A percentile compares a stretch with the other conserved stretches of the same genome.
Conservation (phyloP, 2,329 filamentous ascomycete genomes). For the Penicillium sp. region DNA sequence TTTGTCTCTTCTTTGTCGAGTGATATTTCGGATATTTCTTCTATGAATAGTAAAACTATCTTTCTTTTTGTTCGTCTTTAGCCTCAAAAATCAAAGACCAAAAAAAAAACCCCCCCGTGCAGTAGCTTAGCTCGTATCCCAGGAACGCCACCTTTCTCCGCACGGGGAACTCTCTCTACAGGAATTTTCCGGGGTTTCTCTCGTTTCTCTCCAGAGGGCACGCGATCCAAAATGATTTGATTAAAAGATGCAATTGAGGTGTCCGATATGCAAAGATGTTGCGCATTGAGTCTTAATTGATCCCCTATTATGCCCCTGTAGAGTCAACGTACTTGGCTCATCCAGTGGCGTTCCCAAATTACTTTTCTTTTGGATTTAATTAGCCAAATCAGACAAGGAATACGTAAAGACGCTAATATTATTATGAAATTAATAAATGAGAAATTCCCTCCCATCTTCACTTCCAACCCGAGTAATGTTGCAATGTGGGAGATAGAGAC, state of each 20-base stretch:
- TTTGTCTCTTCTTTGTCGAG: too few relatives aligned
- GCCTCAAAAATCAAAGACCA: not conserved
- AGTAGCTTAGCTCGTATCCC: not conserved
- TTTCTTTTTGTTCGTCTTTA: not conserved
- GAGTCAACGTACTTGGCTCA: not conserved
- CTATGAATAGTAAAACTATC: not conserved
- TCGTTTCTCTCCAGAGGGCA: too few relatives aligned
- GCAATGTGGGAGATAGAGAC: not conserved
- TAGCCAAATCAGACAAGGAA: not conserved
- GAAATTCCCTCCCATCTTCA: not conserved
- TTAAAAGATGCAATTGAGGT: not conserved
- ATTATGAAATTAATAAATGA: not conserved
- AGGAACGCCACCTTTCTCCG: slow-evolving; percentile 7
- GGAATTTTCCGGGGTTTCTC: not conserved
- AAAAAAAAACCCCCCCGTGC: not conserved
- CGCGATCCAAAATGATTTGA: not conserved
- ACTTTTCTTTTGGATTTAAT: not conserved
- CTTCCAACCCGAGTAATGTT: not conserved
- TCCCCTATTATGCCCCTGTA: not conserved
- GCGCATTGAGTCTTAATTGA: not conserved
- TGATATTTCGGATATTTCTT: not conserved
- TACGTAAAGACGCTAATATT: not conserved
- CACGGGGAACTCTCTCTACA: not conserved
- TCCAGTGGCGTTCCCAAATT: not conserved
- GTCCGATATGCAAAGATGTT: not conserved